A percentile compares a stretch with the other conserved stretches of the same genome.
These are phyloP conservation scores for Chlamydomonas schloesseri DNA, from an alignment of 139 green algal species.

Conservation along the genomic window DNA sequence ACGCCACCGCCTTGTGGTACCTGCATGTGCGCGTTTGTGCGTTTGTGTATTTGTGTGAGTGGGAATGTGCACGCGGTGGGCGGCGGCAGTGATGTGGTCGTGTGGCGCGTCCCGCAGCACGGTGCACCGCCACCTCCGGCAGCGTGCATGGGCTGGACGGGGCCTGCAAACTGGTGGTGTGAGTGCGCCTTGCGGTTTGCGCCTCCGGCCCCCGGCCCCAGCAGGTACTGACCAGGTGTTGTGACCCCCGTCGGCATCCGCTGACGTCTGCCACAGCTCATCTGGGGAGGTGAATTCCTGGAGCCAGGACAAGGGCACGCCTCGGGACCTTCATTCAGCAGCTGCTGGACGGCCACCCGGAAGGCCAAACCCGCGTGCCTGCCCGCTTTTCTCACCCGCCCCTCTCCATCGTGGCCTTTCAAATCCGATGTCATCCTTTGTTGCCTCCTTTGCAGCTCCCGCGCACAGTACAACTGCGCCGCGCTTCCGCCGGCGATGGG, in stretches of 20 bases:
- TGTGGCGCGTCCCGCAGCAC: too few species aligned
- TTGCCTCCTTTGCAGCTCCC: neutral
- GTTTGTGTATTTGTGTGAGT: neutral
- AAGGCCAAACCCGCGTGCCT: neutral
- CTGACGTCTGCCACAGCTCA: conserved; percentile 72
- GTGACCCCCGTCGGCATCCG: conserved; percentile 53
- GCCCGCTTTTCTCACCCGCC: neutral
- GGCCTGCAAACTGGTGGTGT: too few species aligned
- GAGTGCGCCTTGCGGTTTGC: too few species aligned
- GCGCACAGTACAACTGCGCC: too few species aligned
- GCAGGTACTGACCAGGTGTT: conserved; percentile 58
- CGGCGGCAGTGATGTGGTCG: conserved; percentile 50
- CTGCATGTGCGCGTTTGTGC: neutral
- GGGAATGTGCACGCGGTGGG: too few species aligned
- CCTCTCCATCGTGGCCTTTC: conserved; percentile 26
- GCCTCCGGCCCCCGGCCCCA: too few species aligned
- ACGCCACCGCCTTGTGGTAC: conserved; percentile 67
- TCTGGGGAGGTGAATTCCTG: conserved; percentile 67
- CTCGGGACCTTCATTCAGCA: too few species aligned
- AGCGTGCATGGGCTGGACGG: too few species aligned
- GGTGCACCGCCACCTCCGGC: too few species aligned
- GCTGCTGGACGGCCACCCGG: too few species aligned
- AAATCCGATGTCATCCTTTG: neutral
- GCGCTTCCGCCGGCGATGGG: too few species aligned
- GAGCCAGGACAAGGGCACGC: too few species aligned